Base-by-base conservation (phyloP, 2,329 filamentous ascomycete genomes). In the Daldinia eschscholtzii region DNA sequence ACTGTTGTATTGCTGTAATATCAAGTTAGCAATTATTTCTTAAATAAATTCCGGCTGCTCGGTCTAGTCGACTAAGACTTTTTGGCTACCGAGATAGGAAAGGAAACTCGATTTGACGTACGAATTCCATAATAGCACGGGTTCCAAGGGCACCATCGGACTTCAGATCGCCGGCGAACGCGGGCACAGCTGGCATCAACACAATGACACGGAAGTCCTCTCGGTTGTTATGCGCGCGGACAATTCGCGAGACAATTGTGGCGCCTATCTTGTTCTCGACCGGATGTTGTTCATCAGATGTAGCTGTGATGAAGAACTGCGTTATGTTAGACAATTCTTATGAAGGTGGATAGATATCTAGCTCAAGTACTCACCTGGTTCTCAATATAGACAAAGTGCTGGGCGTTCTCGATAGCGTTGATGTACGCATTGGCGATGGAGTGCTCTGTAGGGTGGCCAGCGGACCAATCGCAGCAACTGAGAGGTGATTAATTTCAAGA, bases 361-460 rank as follows among this genome's bases (percentile, higher is more conserved):
- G 10, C 7, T 6, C 15, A 3, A 3, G 3, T 7, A 35, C 76
- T 64, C 75, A 84, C 85, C 78, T 88, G 90, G 75, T 94, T 94
- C 78, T 94, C 92, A 39, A 94, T 93, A 79, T 94, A 94, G 65
- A 94, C 81, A 75, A 91, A 94, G 77, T 93, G 89, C 75, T 89
- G 82, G 18, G 90, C 90, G 56, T 89, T 88, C 41, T 81, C 83
- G 73, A 94, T 94, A 30, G 89, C 86, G 48, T 91, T 85, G 37
- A 92, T 89, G 76, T 97, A 97, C 1, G 94, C 94, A 77, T 95
- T 94, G 68, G 91, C 89, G 69, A 98, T 95, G 0, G 93, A 97
- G 78, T 96, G 93, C 76, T 88, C 86, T 0, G 83, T 84, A 5
- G 79, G 78, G 57, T 85, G 82, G 1, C 86, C 86, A 13, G 82